These are phyloP conservation scores for Perilla frutescens DNA, from an alignment of 257 asterid species.

Conservation along the genomic window DNA sequence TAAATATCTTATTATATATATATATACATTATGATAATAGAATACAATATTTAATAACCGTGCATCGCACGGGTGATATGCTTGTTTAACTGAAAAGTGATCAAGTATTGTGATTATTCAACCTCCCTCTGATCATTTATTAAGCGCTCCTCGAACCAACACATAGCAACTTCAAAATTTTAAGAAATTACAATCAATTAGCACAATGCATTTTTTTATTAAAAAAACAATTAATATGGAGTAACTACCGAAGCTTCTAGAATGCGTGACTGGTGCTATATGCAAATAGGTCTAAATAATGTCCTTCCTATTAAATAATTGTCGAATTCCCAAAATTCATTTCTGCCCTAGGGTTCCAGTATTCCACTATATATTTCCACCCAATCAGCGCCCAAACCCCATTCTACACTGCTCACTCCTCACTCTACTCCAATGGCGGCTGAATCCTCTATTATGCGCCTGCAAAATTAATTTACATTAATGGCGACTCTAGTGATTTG, in stretches of 20 bases:
- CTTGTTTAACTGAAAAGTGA: no score
- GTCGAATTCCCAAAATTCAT: background rate
- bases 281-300: conserved; percentile 19
- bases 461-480: background rate
- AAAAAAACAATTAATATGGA: no score
- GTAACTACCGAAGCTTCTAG: conserved; percentile 14
- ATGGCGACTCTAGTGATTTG: background rate
- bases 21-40: no score
- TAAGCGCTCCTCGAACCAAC: no score
- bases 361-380: conserved; percentile 34
- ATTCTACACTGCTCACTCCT: background rate
- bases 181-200: no score
- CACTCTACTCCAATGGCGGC: conserved; percentile 21
- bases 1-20: no score
- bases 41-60: no score
- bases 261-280: background rate
- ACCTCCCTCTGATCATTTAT: no score
- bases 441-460: background rate
- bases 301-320: conserved; percentile 29
- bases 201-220: no score
- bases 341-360: conserved; percentile 36
- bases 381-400: background rate
- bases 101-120: no score
- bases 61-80: no score
- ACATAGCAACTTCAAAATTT: no score